Evolutionary conservation across 2,329 filamentous ascomycete species (phyloP).

Genomic region (Macrophomina tecta): DNA sequence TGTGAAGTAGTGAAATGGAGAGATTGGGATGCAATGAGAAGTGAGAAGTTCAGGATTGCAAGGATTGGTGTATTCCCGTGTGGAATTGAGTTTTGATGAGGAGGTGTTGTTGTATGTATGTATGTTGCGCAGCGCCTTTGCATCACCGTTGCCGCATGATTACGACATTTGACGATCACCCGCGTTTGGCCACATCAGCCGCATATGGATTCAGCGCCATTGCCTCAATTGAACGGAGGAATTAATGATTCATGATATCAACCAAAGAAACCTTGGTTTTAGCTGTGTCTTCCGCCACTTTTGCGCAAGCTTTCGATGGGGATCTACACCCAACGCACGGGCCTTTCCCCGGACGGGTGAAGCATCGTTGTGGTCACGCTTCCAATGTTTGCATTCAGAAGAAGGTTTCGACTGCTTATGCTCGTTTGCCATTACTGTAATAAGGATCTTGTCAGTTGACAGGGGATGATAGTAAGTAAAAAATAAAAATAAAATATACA

Average conservation of each 20-base stretch:
- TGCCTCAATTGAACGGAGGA: background rate
- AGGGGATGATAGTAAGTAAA: no score
- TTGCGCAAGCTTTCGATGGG: no score
- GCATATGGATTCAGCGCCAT: background rate
- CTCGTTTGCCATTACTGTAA: no score
- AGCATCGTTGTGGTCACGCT: no score
- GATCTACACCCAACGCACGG: background rate
- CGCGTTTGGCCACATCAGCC: background rate
- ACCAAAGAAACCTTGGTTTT: no score
- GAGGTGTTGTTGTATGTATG: background rate
- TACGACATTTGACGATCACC: conserved; percentile 5
- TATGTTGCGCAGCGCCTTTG: background rate
- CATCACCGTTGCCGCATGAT: conserved; percentile 15
- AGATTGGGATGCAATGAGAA: background rate
- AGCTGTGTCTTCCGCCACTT: no score
- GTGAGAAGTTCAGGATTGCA: background rate
- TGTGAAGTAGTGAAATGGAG: background rate
- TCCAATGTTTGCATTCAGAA: no score
- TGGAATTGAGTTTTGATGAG: background rate
- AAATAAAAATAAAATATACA: no score
- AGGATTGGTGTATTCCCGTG: background rate
- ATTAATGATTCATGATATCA: background rate
- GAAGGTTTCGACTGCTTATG: no score
- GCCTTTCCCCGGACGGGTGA: no score
- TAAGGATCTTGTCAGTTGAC: no score